These are phyloP conservation scores for Tieghemiomyces parasiticus DNA, from an alignment of 192 early-diverging fungal species.

Conservation along the genomic window DNA sequence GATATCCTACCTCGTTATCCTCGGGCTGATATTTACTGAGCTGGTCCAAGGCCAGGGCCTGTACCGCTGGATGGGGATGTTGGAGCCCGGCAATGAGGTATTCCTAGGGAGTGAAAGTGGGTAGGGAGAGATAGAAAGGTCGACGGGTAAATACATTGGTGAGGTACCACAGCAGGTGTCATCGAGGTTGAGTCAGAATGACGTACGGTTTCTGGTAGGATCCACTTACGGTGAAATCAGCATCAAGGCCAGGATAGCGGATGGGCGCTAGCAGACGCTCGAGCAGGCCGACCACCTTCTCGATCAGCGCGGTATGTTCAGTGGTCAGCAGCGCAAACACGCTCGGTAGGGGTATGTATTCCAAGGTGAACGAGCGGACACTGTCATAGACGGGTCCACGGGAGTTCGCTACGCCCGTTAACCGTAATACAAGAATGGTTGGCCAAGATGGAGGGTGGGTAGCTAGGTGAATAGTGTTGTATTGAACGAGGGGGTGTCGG, in stretches of 20 bases:
- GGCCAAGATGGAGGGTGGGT: too few species aligned
- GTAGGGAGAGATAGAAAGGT: neutral
- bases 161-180: neutral
- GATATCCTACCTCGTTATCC: conserved; percentile 20
- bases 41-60: conserved; percentile 24
- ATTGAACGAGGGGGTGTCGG: neutral
- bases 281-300: conserved; percentile 19
- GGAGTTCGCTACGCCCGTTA: neutral
- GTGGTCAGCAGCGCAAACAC: conserved; percentile 27
- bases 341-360: conserved; percentile 24
- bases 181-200: neutral
- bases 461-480: neutral
- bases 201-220: neutral
- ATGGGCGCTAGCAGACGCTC: conserved; percentile 24
- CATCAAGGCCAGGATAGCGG: conserved; percentile 25
- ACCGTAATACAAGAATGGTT: neutral
- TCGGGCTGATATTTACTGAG: conserved; percentile 23
- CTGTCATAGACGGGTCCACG: neutral
- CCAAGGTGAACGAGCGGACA: conserved; percentile 15
- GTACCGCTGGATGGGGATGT: conserved; percentile 25
- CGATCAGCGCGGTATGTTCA: conserved; percentile 24
- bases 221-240: neutral
- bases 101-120: conserved; percentile 9
- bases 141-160: neutral
- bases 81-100: conserved; percentile 28